phyloP scores from a whole-genome alignment of 2,329 filamentous ascomycete genomes.

The Aspergillus nomiae region DNA sequence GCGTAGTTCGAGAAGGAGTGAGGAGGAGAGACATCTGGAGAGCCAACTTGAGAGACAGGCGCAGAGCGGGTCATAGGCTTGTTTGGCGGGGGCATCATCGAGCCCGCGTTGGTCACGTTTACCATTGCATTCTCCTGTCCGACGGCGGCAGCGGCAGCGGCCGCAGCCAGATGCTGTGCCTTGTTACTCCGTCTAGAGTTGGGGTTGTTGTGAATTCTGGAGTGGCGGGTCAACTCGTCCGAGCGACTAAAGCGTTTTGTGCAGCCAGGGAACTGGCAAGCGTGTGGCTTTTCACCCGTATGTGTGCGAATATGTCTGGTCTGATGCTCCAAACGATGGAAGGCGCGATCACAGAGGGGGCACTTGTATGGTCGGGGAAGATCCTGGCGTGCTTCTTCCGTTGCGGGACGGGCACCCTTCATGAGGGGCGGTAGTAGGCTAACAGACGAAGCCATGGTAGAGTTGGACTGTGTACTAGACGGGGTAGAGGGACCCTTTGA shows the following conservation, averaged over 20 bases:
- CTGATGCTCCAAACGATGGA: slow-evolving; percentile 96
- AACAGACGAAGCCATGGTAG: slow-evolving; percentile 47
- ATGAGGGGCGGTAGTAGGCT: slow-evolving; percentile 48
- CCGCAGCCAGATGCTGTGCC: slow-evolving; percentile 64
- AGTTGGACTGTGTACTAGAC: slow-evolving; percentile 28
- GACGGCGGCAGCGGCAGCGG: slow-evolving; percentile 56
- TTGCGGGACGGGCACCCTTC: slow-evolving; percentile 55
- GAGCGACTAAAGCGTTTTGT: slow-evolving; percentile 96
- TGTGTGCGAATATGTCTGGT: slow-evolving; percentile 91
- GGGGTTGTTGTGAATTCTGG: slow-evolving; percentile 97
- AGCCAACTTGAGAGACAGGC: slow-evolving; percentile 80
- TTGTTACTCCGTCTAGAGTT: slow-evolving; percentile 95
- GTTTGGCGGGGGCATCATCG: slow-evolving; percentile 77
- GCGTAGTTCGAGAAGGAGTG: slow-evolving; percentile 74
- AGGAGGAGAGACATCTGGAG: slow-evolving; percentile 94
- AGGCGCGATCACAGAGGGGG: slow-evolving; percentile 96
- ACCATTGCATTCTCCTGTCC: slow-evolving; percentile 52
- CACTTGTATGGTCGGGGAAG: slow-evolving; percentile 97
- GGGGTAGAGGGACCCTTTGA: slow-evolving; percentile 31
- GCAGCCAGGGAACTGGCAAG: slow-evolving; percentile 92
- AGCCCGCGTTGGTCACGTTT: slow-evolving; percentile 45
- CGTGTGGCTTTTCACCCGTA: slow-evolving; percentile 97
- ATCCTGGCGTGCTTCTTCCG: slow-evolving; percentile 68
- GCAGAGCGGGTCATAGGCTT: slow-evolving; percentile 85
- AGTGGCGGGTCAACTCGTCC: slow-evolving; percentile 94